A percentile compares a stretch with the other conserved stretches of the same genome.
These are phyloP conservation scores for Penicillium subrubescens DNA, from an alignment of 495 filamentous ascomycete species.

Conservation along the genomic window DNA sequence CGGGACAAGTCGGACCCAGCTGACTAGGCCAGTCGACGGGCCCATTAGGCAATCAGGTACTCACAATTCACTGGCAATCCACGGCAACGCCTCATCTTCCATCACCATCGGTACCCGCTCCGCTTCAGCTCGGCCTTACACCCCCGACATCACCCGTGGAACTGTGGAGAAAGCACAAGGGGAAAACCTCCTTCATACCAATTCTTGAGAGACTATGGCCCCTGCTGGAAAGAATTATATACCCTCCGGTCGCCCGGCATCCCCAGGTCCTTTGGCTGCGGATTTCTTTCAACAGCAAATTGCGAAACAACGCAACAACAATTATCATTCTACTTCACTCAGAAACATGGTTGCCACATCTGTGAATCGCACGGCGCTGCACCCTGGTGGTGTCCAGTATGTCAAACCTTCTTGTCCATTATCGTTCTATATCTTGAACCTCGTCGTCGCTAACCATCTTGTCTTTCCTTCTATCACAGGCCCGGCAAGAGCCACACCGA, in stretches of 20 bases:
- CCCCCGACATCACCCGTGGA: constrained; percentile 50
- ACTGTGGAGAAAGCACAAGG: constrained; percentile 46
- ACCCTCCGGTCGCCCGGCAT: constrained; percentile 45
- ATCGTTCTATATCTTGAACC: constrained; percentile 12
- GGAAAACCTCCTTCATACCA: constrained; percentile 32
- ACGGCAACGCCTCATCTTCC: constrained; percentile 29
- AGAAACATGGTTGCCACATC: constrained; percentile 70
- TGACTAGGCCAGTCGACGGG: not conserved
- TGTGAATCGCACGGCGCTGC: constrained; percentile 86
- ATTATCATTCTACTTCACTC: constrained; percentile 64
- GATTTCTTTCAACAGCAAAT: constrained; percentile 63
- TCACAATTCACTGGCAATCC: constrained; percentile 35
- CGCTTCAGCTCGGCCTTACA: constrained; percentile 40
- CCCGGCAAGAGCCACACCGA: constrained; percentile 88
- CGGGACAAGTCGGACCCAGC: constrained; percentile 41
- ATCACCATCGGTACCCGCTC: constrained; percentile 28
- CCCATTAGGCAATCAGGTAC: constrained; percentile 17
- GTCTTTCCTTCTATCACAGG: constrained; percentile 44
- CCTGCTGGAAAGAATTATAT: constrained; percentile 50
- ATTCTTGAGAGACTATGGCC: constrained; percentile 34
- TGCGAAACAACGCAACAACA: constrained; percentile 61
- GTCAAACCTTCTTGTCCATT: constrained; percentile 37
- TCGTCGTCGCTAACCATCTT: constrained; percentile 36
- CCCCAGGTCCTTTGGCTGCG: constrained; percentile 53
- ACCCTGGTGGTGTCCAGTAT: constrained; percentile 91